Base-by-base conservation (phyloP, 495 filamentous ascomycete species). In the Thermothielavioides terrestris region DNA sequence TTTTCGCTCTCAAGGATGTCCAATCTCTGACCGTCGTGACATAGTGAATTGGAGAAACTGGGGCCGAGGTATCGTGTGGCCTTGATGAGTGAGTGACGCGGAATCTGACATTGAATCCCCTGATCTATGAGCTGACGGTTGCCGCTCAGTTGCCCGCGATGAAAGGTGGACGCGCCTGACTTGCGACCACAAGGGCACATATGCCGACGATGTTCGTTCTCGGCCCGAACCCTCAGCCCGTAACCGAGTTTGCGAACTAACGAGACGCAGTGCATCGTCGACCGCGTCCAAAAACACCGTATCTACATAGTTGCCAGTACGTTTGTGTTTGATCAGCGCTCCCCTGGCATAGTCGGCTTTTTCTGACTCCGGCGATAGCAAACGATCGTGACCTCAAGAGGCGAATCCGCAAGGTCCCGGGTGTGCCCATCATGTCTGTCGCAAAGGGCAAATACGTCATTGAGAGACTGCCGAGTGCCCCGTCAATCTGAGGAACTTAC, bases 1-100 rank as follows among this genome's bases (percentile, higher is more conserved):
- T 6, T 34, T 14, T 34, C 8, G 6, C n/a, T 28, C 4, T 18
- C 21, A 1, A 3, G 17, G 1, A 1, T 37, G 10, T 12, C 3
- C 31, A 1, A 1, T 11, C 7, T 26, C 40, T 55, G 15, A 58
- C 46, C 48, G 28, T 76, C 78, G 72, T 83, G 82, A 15, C 6
- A 17, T 21, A 53, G 51, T 37, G 92, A 96, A 62, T 69, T 98
- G 47, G 89, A 98, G 61, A 95, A 95, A 62, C 76, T 98, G 8
- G 92, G 92, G 2, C 79, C 79, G 18, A 87, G 88, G 62, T 98
- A 95, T 70, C 72, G 91, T 11, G 82, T 97, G 48, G 92, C 92
- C 1, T 61, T 97, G 48, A 78, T 88, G 50, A 65, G 59, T 62
- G 41, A 54, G 59, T 43, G 4, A n/a, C n/a, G n/a, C n/a, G n/a